Evolutionary conservation across 352 stramenopile genomes (phyloP).

Genomic region (Phytophthora europaea): DNA sequence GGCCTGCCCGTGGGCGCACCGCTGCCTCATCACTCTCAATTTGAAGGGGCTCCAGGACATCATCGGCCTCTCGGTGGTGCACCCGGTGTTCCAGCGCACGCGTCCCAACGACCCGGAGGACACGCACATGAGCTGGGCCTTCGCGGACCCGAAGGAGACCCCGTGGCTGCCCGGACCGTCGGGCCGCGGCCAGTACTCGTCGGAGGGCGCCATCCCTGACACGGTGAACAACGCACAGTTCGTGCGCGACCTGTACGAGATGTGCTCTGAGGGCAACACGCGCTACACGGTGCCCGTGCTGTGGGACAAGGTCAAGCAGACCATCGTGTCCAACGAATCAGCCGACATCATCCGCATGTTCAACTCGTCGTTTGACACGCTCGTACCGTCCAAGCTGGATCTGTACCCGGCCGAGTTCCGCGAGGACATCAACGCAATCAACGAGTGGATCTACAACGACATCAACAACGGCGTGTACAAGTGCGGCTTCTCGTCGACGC

Average conservation of each 20-base stretch:
- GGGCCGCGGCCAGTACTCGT: slow-evolving; percentile 78
- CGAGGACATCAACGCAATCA: slow-evolving; percentile 90
- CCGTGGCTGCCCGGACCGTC: slow-evolving; percentile 71
- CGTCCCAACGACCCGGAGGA: slow-evolving; percentile 78
- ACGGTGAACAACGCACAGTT: slow-evolving; percentile 72
- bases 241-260: slow-evolving; percentile 87
- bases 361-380: slow-evolving; percentile 80
- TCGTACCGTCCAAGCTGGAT: slow-evolving; percentile 76
- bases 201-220: slow-evolving; percentile 67
- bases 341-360: slow-evolving; percentile 96
- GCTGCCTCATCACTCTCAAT: slow-evolving; percentile 86
- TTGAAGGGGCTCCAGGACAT: slow-evolving; percentile 97
- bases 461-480: slow-evolving; percentile 96
- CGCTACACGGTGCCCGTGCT: slow-evolving; percentile 93
- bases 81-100: slow-evolving; percentile 87
- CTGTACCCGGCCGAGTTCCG: slow-evolving; percentile 85
- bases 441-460: slow-evolving; percentile 93
- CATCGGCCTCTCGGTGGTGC: slow-evolving; percentile 94
- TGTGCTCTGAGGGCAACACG: slow-evolving; percentile 76
- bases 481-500: slow-evolving; percentile 91
- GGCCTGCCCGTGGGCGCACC: slow-evolving; percentile 93
- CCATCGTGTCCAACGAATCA: slow-evolving; percentile 96
- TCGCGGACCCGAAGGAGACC: slow-evolving; percentile 76
- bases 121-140: slow-evolving; percentile 82
- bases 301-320: slow-evolving; percentile 91